Evolutionary conservation across 129 eudicot genomes (phyloP), one percentile per base, ranked within the genome.

Genomic region (Flaveria sonorensis): DNA sequence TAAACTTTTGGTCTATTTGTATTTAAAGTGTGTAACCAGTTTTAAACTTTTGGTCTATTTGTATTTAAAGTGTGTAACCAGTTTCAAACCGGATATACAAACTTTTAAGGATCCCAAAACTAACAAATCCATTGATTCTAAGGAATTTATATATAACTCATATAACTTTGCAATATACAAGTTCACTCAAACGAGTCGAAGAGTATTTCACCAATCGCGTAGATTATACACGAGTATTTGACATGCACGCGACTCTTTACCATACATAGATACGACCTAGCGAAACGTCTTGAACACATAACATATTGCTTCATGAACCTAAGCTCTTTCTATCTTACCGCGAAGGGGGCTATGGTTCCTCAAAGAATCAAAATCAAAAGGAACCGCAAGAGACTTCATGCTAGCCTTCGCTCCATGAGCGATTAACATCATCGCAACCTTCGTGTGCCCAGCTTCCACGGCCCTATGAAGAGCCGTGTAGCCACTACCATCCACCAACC

Each of bases 401-500:
- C 74, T 86, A 55, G 88, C 88, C 70, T 73, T 89, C 9, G 97
- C 97, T 10, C 97, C 97, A 72, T 89, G 86, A 19, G 73, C 85
- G 19, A 92, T 61, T 76, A 89, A 68, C 26, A 73, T 64, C 89
- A 87, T 68, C 7, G 89, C 92, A 30, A 89, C 85, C 72, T 83
- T 77, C 40, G 73, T 84, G 71, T 89, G 88, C 1, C 95, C 92
- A 0, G 79, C 88, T 82, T 89, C 97, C 2, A 87, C 87, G 2
- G 97, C 97, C 13, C 88, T 82, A 43, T 87, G 89, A 28, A 92
- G 88, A 16, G 97, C 88, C 21, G 92, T 89, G 65, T 80, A 83
- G 16, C 97, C 97, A 14, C 55, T 40, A 32, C 84, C 83, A 71
- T 92, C 95, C 24, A 82, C 84, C n/a, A 78, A 9, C 64, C 87